phyloP scores from a whole-genome alignment of 495 filamentous ascomycete species.

The Aspergillus asperescens region DNA sequence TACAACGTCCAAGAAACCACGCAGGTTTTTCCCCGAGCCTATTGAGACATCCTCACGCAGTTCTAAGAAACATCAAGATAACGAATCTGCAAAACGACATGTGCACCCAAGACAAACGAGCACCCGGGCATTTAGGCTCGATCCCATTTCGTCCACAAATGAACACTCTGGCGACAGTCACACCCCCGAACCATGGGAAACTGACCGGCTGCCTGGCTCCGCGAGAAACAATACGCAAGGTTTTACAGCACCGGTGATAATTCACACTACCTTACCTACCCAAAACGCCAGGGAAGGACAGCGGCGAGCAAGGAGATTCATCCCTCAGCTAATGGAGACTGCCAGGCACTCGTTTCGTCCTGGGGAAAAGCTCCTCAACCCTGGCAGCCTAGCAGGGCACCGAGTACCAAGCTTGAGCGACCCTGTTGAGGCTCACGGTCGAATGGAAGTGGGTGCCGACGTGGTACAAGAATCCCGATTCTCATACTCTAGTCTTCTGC shows the following conservation, averaged over 20 bases:
- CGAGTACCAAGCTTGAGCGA: conserved; percentile 8
- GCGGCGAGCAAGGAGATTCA: conserved; percentile 42
- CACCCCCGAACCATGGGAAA: background rate
- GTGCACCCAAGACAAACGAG: background rate
- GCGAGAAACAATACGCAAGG: background rate
- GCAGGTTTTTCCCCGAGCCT: conserved; percentile 53
- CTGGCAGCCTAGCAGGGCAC: conserved; percentile 23
- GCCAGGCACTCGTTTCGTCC: conserved; percentile 45
- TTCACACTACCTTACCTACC: background rate
- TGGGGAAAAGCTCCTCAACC: conserved; percentile 21
- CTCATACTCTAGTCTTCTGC: conserved; percentile 41
- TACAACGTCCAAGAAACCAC: conserved; percentile 8
- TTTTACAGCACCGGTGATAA: background rate
- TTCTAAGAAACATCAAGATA: conserved; percentile 38
- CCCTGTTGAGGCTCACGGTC: background rate
- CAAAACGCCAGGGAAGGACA: background rate
- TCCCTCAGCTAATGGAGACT: conserved; percentile 56
- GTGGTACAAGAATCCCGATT: conserved; percentile 39
- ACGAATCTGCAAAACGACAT: conserved; percentile 21
- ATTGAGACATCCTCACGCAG: conserved; percentile 62
- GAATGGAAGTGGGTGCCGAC: background rate
- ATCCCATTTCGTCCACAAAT: background rate
- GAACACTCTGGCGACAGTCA: background rate
- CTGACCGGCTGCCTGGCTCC: background rate
- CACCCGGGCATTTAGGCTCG: background rate